Evolutionary conservation across 768 basidiomycete species (phyloP).

Genomic region (Hygrophorus russula): DNA sequence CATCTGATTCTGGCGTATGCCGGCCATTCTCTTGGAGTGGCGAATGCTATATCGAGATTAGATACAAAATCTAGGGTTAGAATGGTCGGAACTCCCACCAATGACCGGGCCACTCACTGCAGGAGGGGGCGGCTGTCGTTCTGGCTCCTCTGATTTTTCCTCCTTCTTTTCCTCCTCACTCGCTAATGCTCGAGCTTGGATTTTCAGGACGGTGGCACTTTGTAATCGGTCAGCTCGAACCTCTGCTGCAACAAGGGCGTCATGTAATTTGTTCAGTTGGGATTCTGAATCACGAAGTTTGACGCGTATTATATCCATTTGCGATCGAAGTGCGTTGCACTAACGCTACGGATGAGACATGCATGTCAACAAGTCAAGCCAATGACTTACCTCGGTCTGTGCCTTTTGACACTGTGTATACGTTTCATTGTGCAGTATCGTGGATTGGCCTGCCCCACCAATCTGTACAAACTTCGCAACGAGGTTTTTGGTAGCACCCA

Average conservation of each 20-base stretch:
- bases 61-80: conserved; percentile 26
- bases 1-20: conserved; percentile 20
- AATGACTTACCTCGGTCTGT: conserved; percentile 41
- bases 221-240: conserved; percentile 49
- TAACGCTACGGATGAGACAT: conserved; percentile 13
- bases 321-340: conserved; percentile 48
- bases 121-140: conserved; percentile 48
- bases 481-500: conserved; percentile 46
- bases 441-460: conserved; percentile 21
- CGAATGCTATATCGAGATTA: conserved; percentile 35
- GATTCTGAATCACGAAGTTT: conserved; percentile 39
- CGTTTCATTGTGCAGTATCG: conserved; percentile 24
- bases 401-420: conserved; percentile 39
- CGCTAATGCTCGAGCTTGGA: conserved; percentile 26
- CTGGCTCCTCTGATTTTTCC: conserved; percentile 36
- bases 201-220: conserved; percentile 40
- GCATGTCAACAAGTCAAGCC: not conserved
- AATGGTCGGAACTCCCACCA: conserved; percentile 51
- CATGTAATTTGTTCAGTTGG: conserved; percentile 36
- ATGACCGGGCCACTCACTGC: conserved; percentile 60
- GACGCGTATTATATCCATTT: conserved; percentile 38
- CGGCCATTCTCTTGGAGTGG: conserved; percentile 28
- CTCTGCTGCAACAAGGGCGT: conserved; percentile 44
- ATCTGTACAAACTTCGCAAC: conserved; percentile 46
- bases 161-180: conserved; percentile 18